These are phyloP conservation scores for Aureobasidium lini DNA, from an alignment of 2,329 filamentous ascomycete species.

Conservation along the genomic window DNA sequence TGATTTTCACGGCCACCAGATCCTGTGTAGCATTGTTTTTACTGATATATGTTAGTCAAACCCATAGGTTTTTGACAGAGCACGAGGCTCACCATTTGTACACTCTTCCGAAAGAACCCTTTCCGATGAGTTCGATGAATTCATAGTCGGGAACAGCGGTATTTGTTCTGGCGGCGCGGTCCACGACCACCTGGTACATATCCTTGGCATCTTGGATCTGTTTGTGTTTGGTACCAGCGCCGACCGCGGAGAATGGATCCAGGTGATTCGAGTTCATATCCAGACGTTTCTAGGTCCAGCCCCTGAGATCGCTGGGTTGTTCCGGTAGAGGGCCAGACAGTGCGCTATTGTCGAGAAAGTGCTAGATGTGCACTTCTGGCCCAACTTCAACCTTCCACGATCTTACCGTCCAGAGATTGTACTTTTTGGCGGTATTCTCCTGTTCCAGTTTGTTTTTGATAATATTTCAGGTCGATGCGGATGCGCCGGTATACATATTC, in stretches of 20 bases:
- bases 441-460: neutral
- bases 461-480: neutral
- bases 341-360: slow-evolving; percentile 5
- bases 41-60: slow-evolving; percentile 21
- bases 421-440: neutral
- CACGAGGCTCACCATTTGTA: slow-evolving; percentile 51
- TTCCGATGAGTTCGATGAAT: slow-evolving; percentile 67
- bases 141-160: slow-evolving; percentile 58
- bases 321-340: neutral
- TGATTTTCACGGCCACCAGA: slow-evolving; percentile 72
- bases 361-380: slow-evolving; percentile 2
- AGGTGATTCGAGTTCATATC: slow-evolving; percentile 26
- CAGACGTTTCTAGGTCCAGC: neutral
- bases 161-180: slow-evolving; percentile 53
- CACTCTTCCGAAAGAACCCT: slow-evolving; percentile 66
- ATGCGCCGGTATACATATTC: slow-evolving; percentile 6
- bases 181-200: slow-evolving; percentile 58
- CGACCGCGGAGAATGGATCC: slow-evolving; percentile 16
- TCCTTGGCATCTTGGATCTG: slow-evolving; percentile 62
- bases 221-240: slow-evolving; percentile 32
- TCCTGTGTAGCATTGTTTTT: slow-evolving; percentile 35
- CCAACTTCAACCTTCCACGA: neutral
- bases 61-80: neutral
- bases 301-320: neutral
- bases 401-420: neutral